Percentiles rank a stretch among this genome's conserved stretches.
phyloP scores from a whole-genome alignment of 768 basidiomycete genomes.

The Mycena floridula region DNA sequence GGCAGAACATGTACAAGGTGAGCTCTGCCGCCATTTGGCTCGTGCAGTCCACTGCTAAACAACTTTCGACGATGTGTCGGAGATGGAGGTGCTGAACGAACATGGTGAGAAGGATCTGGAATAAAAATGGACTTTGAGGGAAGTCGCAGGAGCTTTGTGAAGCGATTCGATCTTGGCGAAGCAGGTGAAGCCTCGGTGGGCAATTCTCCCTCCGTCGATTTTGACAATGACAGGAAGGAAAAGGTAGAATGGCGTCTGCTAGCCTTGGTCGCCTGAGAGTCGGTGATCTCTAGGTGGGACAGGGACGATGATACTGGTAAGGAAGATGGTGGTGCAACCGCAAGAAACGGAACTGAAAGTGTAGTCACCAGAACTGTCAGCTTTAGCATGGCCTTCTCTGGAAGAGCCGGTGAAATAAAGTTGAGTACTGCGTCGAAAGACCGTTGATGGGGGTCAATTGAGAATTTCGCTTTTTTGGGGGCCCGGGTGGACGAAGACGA shows the following conservation, averaged over 20 bases:
- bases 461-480: neutral
- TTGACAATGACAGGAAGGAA: too few relatives aligned
- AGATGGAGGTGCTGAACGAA: too few relatives aligned
- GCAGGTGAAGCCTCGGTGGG: too few relatives aligned
- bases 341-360: slow-evolving; percentile 30
- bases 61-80: too few relatives aligned
- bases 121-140: too few relatives aligned
- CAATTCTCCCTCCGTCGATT: too few relatives aligned
- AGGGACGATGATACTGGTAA: slow-evolving; percentile 3
- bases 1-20: slow-evolving; percentile 21
- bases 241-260: too few relatives aligned
- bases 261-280: too few relatives aligned
- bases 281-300: slow-evolving; percentile 1
- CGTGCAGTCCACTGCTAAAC: too few relatives aligned
- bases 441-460: slow-evolving; percentile 6
- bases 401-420: slow-evolving; percentile 30
- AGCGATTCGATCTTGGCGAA: too few relatives aligned
- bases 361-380: slow-evolving; percentile 39
- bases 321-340: slow-evolving; percentile 9
- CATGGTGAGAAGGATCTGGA: too few relatives aligned
- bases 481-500: neutral
- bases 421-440: slow-evolving; percentile 38
- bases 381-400: slow-evolving; percentile 37
- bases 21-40: neutral
- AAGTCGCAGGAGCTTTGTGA: too few relatives aligned